Percentiles rank a stretch among this genome's conserved stretches.
phyloP scores from a whole-genome alignment of 1,284 basidiomycete genomes.

The Coniophora puteana region DNA sequence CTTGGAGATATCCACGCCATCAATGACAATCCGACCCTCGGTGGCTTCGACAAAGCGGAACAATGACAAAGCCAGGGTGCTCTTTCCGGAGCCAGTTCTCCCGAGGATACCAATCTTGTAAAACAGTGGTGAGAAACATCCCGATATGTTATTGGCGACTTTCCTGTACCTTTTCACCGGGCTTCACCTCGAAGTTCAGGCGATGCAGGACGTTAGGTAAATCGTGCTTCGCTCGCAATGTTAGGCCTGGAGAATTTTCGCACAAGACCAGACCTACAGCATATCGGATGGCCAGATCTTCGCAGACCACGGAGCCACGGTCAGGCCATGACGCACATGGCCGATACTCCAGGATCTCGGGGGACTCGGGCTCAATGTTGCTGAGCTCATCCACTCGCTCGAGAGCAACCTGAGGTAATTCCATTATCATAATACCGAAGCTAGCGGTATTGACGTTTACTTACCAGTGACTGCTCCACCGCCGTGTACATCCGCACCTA shows the following conservation, averaged over 20 bases:
- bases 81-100: conserved; percentile 87
- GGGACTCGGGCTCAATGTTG: conserved; percentile 71
- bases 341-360: conserved; percentile 84
- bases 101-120: conserved; percentile 93
- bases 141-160: no score
- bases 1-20: conserved; percentile 80
- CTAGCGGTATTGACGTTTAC: conserved; percentile 9
- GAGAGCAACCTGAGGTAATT: conserved; percentile 77
- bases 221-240: conserved; percentile 53
- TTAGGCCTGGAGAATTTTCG: neutral
- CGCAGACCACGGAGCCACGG: conserved; percentile 72
- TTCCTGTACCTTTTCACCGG: conserved; percentile 81
- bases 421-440: conserved; percentile 2
- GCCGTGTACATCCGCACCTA: conserved; percentile 72
- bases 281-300: conserved; percentile 84
- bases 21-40: conserved; percentile 79
- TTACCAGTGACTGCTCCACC: conserved; percentile 88
- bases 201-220: conserved; percentile 85
- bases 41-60: conserved; percentile 95
- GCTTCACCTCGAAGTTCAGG: conserved; percentile 73
- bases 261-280: conserved; percentile 53
- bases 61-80: conserved; percentile 88
- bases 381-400: conserved; percentile 92
- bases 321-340: conserved; percentile 83
- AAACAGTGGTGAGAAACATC: no score